Conservation (phyloP, 305 asterid species). For the Solanum chacoense region DNA sequence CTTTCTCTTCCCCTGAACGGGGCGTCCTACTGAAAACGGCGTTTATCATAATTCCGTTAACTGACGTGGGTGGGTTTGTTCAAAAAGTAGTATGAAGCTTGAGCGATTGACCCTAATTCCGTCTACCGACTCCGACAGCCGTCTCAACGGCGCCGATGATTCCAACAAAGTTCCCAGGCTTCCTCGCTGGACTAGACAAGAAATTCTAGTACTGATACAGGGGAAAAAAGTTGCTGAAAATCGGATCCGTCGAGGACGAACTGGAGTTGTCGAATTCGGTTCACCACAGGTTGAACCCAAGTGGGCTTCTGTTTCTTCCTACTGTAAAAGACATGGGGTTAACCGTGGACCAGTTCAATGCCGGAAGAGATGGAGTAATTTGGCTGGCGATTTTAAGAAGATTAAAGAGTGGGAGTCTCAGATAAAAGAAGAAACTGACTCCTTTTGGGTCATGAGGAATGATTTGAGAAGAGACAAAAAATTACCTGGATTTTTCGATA, state of each 20-base stretch:
- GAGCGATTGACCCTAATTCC: conserved; percentile 45
- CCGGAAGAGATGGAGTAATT: conserved; percentile 89
- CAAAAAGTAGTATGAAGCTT: conserved; percentile 43
- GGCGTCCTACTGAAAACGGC: conserved; percentile 27
- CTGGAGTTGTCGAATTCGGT: conserved; percentile 46
- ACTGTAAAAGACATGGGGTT: conserved; percentile 81
- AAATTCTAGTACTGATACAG: conserved; percentile 73
- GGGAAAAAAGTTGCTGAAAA: conserved; percentile 71
- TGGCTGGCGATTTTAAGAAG: conserved; percentile 83
- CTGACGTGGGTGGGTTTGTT: conserved; percentile 3
- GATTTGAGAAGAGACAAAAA: conserved; percentile 83
- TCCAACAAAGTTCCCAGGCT: conserved; percentile 44
- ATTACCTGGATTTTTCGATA: conserved; percentile 80
- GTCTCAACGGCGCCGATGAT: conserved; percentile 44
- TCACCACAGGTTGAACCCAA: conserved; percentile 72
- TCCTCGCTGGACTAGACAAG: conserved; percentile 90
- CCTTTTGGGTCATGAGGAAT: conserved; percentile 90
- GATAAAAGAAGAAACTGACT: conserved; percentile 51
- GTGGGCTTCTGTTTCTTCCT: conserved; percentile 80
- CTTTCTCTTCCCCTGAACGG: conserved; percentile 5
- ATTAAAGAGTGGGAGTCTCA: conserved; percentile 76
- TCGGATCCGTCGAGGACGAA: conserved; percentile 49
- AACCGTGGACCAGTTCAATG: conserved; percentile 92
- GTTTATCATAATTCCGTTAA: conserved; percentile 22
- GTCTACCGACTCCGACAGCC: conserved; percentile 31